Conservation (phyloP, 768 basidiomycete species). For the Termitomyces titanicus region DNA sequence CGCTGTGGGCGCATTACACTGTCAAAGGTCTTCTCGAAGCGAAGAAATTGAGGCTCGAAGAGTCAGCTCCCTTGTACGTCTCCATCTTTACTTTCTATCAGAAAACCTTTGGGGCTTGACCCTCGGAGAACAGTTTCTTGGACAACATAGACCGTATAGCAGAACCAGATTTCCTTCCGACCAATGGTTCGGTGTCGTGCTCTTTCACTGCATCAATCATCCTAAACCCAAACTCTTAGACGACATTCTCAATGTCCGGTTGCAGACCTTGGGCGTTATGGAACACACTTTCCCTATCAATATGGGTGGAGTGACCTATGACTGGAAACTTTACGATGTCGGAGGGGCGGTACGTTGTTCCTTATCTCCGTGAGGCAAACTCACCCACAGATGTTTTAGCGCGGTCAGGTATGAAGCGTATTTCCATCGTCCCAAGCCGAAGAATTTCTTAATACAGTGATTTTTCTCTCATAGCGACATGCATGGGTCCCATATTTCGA, state of each 20-base stretch:
- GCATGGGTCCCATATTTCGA: constrained; percentile 87
- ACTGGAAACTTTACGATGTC: constrained; percentile 82
- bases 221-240: constrained; percentile 33
- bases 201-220: background rate
- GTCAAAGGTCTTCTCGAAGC: constrained; percentile 54
- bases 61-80: constrained; percentile 72
- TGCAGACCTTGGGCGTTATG: constrained; percentile 77
- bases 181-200: constrained; percentile 44
- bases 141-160: constrained; percentile 62
- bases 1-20: constrained; percentile 69
- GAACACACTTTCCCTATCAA: constrained; percentile 73
- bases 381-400: constrained; percentile 29
- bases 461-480: constrained; percentile 47
- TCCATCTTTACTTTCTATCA: constrained; percentile 2
- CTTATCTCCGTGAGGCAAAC: constrained; percentile 3
- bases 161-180: constrained; percentile 66
- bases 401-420: constrained; percentile 50
- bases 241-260: constrained; percentile 74
- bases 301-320: constrained; percentile 57
- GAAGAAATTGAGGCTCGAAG: constrained; percentile 65
- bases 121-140: constrained; percentile 51
- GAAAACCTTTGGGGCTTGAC: constrained; percentile 1
- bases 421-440: background rate
- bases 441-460: background rate
- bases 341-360: constrained; percentile 66